phyloP scores from a whole-genome alignment of 805 yeast species.

The Saturnispora sekii region DNA sequence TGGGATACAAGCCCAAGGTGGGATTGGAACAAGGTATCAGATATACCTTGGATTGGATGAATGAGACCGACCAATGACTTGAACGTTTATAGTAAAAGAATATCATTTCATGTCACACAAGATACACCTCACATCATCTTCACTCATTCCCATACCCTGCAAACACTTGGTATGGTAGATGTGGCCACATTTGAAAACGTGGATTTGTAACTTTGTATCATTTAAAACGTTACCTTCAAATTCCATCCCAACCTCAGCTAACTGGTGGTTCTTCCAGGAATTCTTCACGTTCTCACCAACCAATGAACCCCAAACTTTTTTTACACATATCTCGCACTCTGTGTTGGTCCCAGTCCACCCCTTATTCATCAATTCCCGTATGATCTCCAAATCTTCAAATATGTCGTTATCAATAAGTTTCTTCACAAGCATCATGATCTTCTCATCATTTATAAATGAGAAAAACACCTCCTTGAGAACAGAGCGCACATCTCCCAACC shows the following conservation, averaged over 20 bases:
- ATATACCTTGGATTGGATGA: slow-evolving; percentile 80
- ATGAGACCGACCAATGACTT: slow-evolving; percentile 38
- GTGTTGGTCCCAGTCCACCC: slow-evolving; percentile 57
- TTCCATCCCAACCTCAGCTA: slow-evolving; percentile 10
- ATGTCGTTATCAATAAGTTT: slow-evolving; percentile 50
- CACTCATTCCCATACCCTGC: slow-evolving; percentile 34
- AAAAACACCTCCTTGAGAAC: slow-evolving; percentile 54
- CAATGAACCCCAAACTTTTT: slow-evolving; percentile 59
- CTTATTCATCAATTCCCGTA: slow-evolving; percentile 32
- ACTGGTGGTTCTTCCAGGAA: slow-evolving; percentile 44
- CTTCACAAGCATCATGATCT: slow-evolving; percentile 41
- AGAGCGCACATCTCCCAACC: slow-evolving; percentile 48
- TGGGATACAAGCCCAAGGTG: slow-evolving; percentile 77
- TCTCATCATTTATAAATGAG: slow-evolving; percentile 56
- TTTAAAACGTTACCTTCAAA: slow-evolving; percentile 6
- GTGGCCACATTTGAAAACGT: slow-evolving; percentile 57
- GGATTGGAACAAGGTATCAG: slow-evolving; percentile 71
- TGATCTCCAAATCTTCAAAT: slow-evolving; percentile 33
- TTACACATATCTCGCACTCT: slow-evolving; percentile 72
- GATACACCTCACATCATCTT: slow-evolving; percentile 26
- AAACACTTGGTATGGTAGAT: slow-evolving; percentile 55
- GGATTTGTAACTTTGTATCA: slow-evolving; percentile 25
- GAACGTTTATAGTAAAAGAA: neutral
- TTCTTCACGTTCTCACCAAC: slow-evolving; percentile 39
- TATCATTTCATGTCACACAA: slow-evolving; percentile 25